These are phyloP conservation scores for Nakazawaea ernobii DNA, from an alignment of 805 yeast species.

Conservation along the genomic window DNA sequence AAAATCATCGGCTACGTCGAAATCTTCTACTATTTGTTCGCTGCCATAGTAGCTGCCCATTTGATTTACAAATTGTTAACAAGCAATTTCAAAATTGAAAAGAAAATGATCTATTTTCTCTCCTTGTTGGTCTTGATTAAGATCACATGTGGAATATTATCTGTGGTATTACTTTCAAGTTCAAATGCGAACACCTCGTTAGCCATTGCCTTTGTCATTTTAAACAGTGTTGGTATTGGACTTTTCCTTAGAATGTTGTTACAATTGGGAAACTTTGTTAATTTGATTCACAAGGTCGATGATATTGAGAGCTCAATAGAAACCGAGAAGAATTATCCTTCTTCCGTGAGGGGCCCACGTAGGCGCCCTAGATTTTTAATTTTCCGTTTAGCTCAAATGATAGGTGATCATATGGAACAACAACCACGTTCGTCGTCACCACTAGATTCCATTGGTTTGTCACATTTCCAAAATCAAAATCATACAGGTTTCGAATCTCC, in stretches of 20 bases:
- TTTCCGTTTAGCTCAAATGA: too few relatives aligned
- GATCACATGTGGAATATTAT: background rate
- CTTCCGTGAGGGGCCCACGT: too few relatives aligned
- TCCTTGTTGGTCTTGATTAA: background rate
- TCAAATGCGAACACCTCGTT: background rate
- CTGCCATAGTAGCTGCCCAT: background rate
- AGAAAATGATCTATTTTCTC: background rate
- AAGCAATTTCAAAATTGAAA: background rate
- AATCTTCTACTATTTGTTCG: background rate
- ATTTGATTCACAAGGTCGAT: background rate
- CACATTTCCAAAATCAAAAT: too few relatives aligned
- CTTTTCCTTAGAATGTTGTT: constrained; percentile 1
- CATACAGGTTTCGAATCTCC: background rate
- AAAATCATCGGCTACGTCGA: background rate
- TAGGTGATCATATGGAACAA: too few relatives aligned
- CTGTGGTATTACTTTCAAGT: background rate
- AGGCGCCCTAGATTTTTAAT: too few relatives aligned
- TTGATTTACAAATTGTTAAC: background rate
- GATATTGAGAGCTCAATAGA: background rate
- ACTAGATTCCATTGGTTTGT: too few relatives aligned
- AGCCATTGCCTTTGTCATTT: background rate
- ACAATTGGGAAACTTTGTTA: background rate
- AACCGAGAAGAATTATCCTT: background rate
- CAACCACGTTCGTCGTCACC: too few relatives aligned
- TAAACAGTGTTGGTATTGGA: constrained; percentile 3